Base-by-base conservation (phyloP, 2,329 filamentous ascomycete species). In the Tolypocladium endophyticum region DNA sequence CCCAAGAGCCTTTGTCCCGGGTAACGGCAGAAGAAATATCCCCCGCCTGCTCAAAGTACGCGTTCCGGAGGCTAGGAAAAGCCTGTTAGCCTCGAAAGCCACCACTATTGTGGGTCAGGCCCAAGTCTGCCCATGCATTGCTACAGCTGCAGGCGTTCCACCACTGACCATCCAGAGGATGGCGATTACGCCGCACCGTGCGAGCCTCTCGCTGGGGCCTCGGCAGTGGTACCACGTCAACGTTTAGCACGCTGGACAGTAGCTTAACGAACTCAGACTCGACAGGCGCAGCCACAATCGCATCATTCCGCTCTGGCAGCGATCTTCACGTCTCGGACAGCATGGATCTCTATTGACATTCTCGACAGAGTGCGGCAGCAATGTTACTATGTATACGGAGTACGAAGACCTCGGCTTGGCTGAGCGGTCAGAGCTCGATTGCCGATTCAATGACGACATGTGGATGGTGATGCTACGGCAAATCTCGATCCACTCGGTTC, bases 161-260 rank as follows among this genome's bases (percentile, higher is more conserved):
- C 35, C 55, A 57, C 38, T 58, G 36, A 28, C 55, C 25, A 23
- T 52, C 57, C 38, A 55, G 43, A 53, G 18, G 57, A 55, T 52
- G 39, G 50, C 47, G 56, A 60, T 61, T 59, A 60, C 61, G 60
- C 56, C 47, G 58, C 61, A 61, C 60, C 58, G 60, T 61, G 61
- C 58, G 59, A 57, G 47, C 11, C 20, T 16, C 3, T 23, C 23
- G 28, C 38, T 41, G 43, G 28, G 36, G 33, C 43, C 55, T 33
- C 6, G 35, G 8, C 2, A n/a, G 54, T 28, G 8, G 59, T 58
- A 58, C 20, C 20, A 36, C 50, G 39, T 41, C 58, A 43, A 20
- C 30, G 55, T 20, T 47, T 50, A 39, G 50, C 33, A 18, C 36
- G 16, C 45, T 35, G 30, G 8, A 50, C 52, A 18, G 41, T 41